Percentiles rank a stretch among this genome's conserved stretches.
Conservation (phyloP, 257 asterid species). For the Capsicum pubescens region DNA sequence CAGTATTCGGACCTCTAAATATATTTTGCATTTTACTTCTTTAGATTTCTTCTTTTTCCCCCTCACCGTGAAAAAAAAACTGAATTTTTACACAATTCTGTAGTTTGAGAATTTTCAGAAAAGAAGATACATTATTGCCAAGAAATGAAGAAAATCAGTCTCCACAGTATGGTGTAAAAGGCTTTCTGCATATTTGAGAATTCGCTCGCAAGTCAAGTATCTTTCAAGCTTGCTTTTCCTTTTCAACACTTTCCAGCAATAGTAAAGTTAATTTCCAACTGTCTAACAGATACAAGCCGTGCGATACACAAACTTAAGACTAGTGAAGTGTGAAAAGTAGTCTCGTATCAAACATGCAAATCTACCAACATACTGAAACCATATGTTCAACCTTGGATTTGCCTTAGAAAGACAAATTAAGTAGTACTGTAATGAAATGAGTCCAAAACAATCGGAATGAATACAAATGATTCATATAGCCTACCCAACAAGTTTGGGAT, state of each 20-base stretch:
- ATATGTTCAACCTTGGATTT: background rate
- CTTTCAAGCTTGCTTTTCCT: background rate
- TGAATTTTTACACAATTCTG: background rate
- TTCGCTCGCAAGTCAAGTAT: background rate
- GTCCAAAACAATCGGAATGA: background rate
- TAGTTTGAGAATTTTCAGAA: background rate
- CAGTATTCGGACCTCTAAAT: background rate
- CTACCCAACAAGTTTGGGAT: background rate
- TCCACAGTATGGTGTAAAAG: background rate
- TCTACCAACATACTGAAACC: background rate
- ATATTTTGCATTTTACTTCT: background rate
- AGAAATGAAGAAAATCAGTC: background rate
- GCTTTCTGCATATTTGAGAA: background rate
- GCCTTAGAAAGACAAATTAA: background rate
- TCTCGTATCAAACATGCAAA: background rate
- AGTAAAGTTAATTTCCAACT: background rate
- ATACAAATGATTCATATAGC: background rate
- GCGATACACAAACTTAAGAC: background rate
- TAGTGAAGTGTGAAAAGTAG: background rate
- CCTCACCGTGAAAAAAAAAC: background rate
- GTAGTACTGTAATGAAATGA: background rate
- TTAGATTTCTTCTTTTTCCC: background rate
- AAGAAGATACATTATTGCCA: background rate
- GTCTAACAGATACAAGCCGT: background rate
- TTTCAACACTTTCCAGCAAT: background rate